Evolutionary conservation across 1,139 yeast species (phyloP), one percentile per base, ranked within the genome.

Genomic region (Arxiozyma telluris): DNA sequence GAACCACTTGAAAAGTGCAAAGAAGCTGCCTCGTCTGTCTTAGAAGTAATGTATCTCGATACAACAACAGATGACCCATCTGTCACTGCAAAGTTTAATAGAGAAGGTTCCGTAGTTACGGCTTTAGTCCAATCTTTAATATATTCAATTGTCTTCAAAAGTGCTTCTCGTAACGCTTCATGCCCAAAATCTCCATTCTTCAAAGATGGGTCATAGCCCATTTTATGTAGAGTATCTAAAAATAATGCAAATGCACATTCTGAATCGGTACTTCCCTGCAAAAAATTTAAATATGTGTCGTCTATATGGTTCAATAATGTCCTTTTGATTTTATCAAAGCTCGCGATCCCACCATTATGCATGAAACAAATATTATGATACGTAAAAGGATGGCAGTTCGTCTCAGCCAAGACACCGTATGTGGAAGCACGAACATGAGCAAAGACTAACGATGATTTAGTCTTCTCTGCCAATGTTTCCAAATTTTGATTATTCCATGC

Each of bases 401-500:
- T 90, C 67, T 93, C 98, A 5, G 96, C 80, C 39, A 93, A 73
- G 1, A 87, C 95, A 43, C 98, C 98, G 58, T 95, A 90, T 0
- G 98, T 93, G 1, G 96, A 87, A 0, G 98, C 98, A 55, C 98
- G 72, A 1, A 93, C 98, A 69, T 93, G 98, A 1, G 95, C 98
- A 74, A 93, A 93, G 4, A 93, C 91, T 51, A 91, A 72, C 50
- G 78, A 77, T 4, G 96, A 84, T 66, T 86, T 82, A 3, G 98
- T 93, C 73, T 93, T 89, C 64, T 83, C 87, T 1, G 97, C 87
- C 25, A 93, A 73, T 52, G 91, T 81, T 57, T 88, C 93, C 58
- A 93, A 74, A 67, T 93, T 93, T 66, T 87, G 82, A 69, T 93
- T 93, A 71, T 93, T 93, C 98, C 98, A 93, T 0, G 98, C 98